Evolutionary conservation across 148 eudicot genomes (phyloP), one percentile per base, ranked within the genome.

Genomic region (Vaccinium myrtillus): DNA sequence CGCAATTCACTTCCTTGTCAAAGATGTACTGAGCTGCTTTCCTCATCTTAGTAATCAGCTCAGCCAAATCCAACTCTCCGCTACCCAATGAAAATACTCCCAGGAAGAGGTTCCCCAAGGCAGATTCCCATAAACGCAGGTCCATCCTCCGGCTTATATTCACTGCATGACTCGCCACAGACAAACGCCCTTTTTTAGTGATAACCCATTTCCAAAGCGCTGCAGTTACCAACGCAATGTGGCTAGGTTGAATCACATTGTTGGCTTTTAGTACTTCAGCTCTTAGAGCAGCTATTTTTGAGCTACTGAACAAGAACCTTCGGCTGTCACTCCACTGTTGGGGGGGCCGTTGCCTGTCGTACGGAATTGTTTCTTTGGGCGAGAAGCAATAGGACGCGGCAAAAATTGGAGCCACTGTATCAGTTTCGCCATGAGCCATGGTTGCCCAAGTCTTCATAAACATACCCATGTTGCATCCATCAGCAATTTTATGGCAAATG

Each of bases 131-230:
- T 48, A 89, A 49, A 0, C 61, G 18, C 1, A 88, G 86, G 49
- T 16, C 81, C 80, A 86, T 83, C 21, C 56, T 86, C 55, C 78
- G 65, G 75, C 94, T 85, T 54, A 92, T 23, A 80, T 89, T 92
- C 74, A 90, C 91, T 0, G 73, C 75, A 74, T 84, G 83, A 19
- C 8, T 74, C 0, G 73, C 86, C 8, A 77, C 80, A 1, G 87
- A 49, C 55, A 16, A 39, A 0, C 80, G 13, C 71, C 55, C 43
- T 59, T 25, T 56, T 88, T 84, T 16, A 32, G 79, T 51, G 75
- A 21, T 39, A 25, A 75, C 78, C 71, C 83, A 73, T 61, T 81
- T 89, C 88, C 56, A 53, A 53, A 53, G 11, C 56, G 56, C 16
- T 53, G 56, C 56, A 12, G 56, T 53, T 53, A 53, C 56, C 14